A percentile compares a stretch with the other conserved stretches of the same genome.
phyloP scores from a whole-genome alignment of 2,329 filamentous ascomycete genomes.

The Colletotrichum horii region DNA sequence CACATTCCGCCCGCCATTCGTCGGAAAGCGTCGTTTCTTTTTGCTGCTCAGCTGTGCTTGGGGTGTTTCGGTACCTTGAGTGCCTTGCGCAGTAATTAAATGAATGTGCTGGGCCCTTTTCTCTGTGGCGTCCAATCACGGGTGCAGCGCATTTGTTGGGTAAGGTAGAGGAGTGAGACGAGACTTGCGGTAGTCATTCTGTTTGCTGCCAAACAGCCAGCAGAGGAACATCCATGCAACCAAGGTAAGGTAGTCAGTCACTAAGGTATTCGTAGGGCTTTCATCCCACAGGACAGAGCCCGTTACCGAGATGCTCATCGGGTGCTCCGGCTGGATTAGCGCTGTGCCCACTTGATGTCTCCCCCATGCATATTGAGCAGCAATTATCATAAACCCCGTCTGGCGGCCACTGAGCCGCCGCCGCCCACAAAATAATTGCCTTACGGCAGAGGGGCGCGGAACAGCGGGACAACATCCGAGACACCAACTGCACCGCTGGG shows the following conservation, averaged over 20 bases:
- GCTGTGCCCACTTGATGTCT: background rate
- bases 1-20: background rate
- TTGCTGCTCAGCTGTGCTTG: background rate
- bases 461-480: background rate
- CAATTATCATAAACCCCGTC: background rate
- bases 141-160: background rate
- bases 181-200: background rate
- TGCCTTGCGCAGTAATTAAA: no score
- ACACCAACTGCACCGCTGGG: background rate
- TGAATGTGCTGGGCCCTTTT: background rate
- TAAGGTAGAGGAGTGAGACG: background rate
- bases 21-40: background rate
- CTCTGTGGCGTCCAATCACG: background rate
- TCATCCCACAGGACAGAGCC: background rate
- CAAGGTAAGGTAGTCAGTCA: no score
- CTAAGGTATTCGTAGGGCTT: no score
- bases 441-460: background rate
- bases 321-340: background rate
- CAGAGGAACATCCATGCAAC: background rate
- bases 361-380: background rate
- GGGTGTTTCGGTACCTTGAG: background rate
- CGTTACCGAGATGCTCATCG: background rate
- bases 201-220: background rate
- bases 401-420: background rate
- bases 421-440: background rate